These are phyloP conservation scores for Filosporella fistucella DNA, from an alignment of 495 filamentous ascomycete species.

Conservation along the genomic window DNA sequence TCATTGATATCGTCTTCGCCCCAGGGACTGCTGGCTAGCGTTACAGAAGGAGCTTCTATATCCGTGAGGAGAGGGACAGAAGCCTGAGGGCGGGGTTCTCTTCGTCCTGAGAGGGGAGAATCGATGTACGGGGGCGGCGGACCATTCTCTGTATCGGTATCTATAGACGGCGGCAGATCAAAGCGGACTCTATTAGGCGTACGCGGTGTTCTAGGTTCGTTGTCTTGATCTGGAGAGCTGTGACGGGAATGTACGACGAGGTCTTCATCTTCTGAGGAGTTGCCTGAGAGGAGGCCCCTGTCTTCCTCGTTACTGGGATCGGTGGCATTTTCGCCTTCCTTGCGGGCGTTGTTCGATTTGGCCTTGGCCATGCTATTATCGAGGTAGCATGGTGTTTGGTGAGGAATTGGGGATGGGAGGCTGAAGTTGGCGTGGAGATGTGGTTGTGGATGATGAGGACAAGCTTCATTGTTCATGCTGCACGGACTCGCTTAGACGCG, in stretches of 20 bases:
- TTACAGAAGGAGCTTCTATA: conserved; percentile 84
- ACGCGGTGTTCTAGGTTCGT: conserved; percentile 56
- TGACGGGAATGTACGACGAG: conserved; percentile 32
- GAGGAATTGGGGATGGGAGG: background rate
- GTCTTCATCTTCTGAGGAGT: conserved; percentile 27
- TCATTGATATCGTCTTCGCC: conserved; percentile 32
- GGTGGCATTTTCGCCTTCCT: conserved; percentile 15
- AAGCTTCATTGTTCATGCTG: too few relatives aligned
- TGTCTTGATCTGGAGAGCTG: background rate
- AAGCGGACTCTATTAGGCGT: conserved; percentile 88
- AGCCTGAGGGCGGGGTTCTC: conserved; percentile 37
- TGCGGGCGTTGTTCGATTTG: conserved; percentile 14
- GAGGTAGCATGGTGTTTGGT: conserved; percentile 25
- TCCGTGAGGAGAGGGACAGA: conserved; percentile 74
- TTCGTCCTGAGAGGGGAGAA: conserved; percentile 20
- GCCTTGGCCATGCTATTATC: conserved; percentile 27
- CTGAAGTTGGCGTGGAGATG: conserved; percentile 2
- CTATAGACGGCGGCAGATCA: conserved; percentile 54
- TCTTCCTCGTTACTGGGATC: conserved; percentile 34
- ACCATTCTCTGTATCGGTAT: conserved; percentile 27
- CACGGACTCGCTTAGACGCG: background rate
- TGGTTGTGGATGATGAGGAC: too few relatives aligned
- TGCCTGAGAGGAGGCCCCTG: conserved; percentile 36
- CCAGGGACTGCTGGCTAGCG: conserved; percentile 55
- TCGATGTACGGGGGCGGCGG: conserved; percentile 18